Conservation (phyloP, 2,329 filamentous ascomycete genomes). For the Claviceps africana region DNA sequence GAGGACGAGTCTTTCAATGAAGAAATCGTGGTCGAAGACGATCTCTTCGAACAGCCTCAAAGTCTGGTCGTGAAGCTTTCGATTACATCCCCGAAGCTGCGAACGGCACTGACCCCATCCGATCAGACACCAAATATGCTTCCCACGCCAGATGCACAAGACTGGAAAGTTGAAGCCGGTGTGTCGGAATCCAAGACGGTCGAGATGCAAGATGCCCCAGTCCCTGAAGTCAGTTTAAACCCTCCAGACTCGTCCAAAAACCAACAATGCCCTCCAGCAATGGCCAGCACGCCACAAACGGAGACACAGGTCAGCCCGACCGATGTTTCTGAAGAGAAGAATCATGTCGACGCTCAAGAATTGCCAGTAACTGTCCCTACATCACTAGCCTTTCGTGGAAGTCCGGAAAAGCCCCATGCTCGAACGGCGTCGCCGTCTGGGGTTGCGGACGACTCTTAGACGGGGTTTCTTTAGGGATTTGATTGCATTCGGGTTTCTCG, state of each 20-base stretch:
- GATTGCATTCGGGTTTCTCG: constrained; percentile 2
- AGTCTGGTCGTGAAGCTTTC: constrained; percentile 66
- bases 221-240: neutral
- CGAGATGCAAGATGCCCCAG: constrained; percentile 16
- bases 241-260: constrained; percentile 1
- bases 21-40: constrained; percentile 40
- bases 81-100: constrained; percentile 29
- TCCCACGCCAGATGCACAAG: constrained; percentile 11
- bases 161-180: constrained; percentile 7
- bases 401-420: constrained; percentile 40
- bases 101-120: constrained; percentile 15
- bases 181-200: constrained; percentile 8
- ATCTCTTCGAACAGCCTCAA: constrained; percentile 32
- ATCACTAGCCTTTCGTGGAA: constrained; percentile 44
- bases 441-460: constrained; percentile 18
- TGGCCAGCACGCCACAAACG: neutral
- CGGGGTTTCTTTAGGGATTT: constrained; percentile 7
- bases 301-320: constrained; percentile 1
- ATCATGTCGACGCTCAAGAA: constrained; percentile 10
- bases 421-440: constrained; percentile 18
- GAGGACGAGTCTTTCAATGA: constrained; percentile 38
- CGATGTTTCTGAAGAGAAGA: constrained; percentile 7
- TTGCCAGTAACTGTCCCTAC: constrained; percentile 24
- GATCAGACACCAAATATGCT: constrained; percentile 12
- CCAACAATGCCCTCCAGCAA: neutral